Conservation (phyloP, 2,329 filamentous ascomycete species). For the Phymatotrichopsis omnivora region DNA sequence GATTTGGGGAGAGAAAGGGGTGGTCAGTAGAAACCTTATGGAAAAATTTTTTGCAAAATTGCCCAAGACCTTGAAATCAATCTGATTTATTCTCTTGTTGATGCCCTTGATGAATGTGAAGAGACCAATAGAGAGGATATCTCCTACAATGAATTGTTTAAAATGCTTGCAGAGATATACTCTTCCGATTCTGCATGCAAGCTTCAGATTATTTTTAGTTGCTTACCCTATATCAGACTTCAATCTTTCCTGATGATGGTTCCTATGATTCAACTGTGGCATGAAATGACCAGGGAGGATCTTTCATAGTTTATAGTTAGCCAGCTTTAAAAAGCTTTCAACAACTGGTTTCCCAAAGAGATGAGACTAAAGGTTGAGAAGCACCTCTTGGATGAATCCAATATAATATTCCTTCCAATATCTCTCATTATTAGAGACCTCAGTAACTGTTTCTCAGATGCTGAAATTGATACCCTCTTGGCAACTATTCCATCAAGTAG, state of each 20-base stretch:
- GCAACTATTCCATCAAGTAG: background rate
- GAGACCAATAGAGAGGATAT: background rate
- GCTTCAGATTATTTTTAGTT: background rate
- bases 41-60: conserved; percentile 2
- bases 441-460: background rate
- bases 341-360: background rate
- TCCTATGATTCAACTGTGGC: background rate
- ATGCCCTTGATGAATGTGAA: conserved; percentile 12
- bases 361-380: background rate
- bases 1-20: background rate
- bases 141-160: background rate
- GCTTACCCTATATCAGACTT: conserved; percentile 2
- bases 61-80: background rate
- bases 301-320: background rate
- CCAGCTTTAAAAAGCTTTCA: background rate
- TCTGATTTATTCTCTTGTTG: conserved; percentile 8
- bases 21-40: background rate
- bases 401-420: conserved; percentile 9
- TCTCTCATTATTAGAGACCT: conserved; percentile 5
- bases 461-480: background rate
- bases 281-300: background rate
- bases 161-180: background rate
- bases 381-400: background rate
- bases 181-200: background rate
- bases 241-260: background rate